Percentiles rank a stretch among this genome's conserved stretches.
Evolutionary conservation across 1,284 basidiomycete species (phyloP).

Genomic region (Phlebopus sp.): DNA sequence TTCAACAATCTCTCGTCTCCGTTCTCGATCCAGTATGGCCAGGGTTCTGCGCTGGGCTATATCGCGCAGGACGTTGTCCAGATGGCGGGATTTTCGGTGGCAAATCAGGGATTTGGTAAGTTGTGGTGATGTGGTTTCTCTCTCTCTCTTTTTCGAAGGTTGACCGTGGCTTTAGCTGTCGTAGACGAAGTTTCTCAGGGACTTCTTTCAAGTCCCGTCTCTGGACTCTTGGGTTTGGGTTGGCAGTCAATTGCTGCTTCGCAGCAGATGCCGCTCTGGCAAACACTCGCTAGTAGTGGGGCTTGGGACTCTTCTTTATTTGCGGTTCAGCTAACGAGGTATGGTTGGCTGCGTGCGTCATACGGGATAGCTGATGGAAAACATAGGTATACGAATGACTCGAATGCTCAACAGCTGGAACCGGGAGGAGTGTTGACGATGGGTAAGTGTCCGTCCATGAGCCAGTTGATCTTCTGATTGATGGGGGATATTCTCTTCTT

Average conservation of each 20-base stretch:
- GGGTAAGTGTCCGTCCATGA: conserved; percentile 15
- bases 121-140: not conserved
- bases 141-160: conserved; percentile 1
- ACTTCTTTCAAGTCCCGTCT: conserved; percentile 21
- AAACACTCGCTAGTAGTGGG: conserved; percentile 39
- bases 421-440: conserved; percentile 30
- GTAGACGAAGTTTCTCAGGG: conserved; percentile 12
- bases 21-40: conserved; percentile 24
- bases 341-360: not conserved
- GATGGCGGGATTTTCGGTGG: conserved; percentile 44
- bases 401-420: conserved; percentile 20
- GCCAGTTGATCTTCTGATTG: not conserved
- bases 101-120: conserved; percentile 41
- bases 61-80: conserved; percentile 40
- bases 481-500: conserved; percentile 10
- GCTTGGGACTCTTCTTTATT: conserved; percentile 37
- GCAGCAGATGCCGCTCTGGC: conserved; percentile 42
- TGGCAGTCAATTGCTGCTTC: conserved; percentile 28
- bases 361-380: not conserved
- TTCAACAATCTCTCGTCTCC: conserved; percentile 22
- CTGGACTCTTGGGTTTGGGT: conserved; percentile 28
- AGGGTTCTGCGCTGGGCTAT: conserved; percentile 30
- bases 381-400: conserved; percentile 28
- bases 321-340: conserved; percentile 36
- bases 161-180: conserved; percentile 16